Conservation (phyloP, 345 rosid species). For the Rhizophora mangle region DNA sequence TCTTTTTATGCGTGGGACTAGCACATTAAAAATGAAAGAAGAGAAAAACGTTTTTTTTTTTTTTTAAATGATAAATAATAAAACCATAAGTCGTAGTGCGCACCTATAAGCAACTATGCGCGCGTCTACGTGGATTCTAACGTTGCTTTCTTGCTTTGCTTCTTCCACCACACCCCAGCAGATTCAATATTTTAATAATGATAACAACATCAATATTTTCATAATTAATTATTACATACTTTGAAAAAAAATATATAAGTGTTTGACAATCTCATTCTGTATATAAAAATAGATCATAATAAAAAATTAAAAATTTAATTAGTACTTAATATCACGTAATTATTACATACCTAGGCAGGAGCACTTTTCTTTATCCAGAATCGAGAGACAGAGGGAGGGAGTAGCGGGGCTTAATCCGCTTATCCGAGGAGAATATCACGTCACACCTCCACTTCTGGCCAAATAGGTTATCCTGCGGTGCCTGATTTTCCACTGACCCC, state of each 20-base stretch:
- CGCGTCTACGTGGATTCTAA: slow-evolving; percentile 52
- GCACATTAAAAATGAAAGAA: background rate
- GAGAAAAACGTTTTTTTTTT: slow-evolving; percentile 12
- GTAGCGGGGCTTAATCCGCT: background rate
- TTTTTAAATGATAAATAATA: background rate
- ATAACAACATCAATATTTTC: background rate
- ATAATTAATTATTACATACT: too few species aligned
- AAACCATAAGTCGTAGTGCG: slow-evolving; percentile 33
- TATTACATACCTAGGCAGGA: too few species aligned
- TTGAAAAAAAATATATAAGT: too few species aligned
- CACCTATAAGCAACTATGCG: slow-evolving; percentile 30
- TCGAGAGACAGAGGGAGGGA: too few species aligned
- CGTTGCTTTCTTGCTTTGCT: slow-evolving; percentile 35
- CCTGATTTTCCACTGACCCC: background rate
- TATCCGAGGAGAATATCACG: background rate
- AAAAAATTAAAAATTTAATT: too few species aligned
- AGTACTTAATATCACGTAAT: too few species aligned
- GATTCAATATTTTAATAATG: background rate
- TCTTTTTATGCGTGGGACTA: too few species aligned
- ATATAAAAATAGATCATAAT: too few species aligned
- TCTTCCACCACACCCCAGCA: slow-evolving; percentile 19
- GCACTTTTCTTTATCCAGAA: too few species aligned
- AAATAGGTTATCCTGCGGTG: background rate
- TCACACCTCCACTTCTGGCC: slow-evolving; percentile 10
- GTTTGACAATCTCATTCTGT: too few species aligned